Percentiles rank a stretch among this genome's conserved stretches.
Conservation (phyloP, 768 basidiomycete genomes). For the Rubroboletus satanas region DNA sequence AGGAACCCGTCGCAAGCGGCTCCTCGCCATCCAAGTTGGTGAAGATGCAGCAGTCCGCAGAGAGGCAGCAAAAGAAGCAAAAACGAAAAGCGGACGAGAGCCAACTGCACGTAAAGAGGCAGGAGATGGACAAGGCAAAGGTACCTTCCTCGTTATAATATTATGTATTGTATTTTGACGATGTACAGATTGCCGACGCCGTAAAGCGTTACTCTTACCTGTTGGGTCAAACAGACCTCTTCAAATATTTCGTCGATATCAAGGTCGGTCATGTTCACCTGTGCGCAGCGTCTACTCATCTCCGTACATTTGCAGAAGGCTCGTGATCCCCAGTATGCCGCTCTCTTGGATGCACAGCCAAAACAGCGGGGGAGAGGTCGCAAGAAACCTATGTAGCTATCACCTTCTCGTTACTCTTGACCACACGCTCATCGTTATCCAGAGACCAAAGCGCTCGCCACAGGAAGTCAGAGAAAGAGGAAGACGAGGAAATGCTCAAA, state of each 20-base stretch:
- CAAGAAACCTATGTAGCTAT: conserved; percentile 70
- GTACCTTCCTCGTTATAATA: conserved; percentile 34
- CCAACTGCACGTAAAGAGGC: conserved; percentile 63
- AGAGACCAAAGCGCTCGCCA: conserved; percentile 80
- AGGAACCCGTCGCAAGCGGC: conserved; percentile 21
- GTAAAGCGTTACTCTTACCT: conserved; percentile 97
- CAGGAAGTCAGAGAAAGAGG: conserved; percentile 96
- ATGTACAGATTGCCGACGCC: conserved; percentile 74
- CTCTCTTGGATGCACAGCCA: conserved; percentile 80
- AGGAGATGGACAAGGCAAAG: conserved; percentile 88
- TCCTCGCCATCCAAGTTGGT: conserved; percentile 32
- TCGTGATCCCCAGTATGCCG: conserved; percentile 91
- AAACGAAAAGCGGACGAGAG: conserved; percentile 68
- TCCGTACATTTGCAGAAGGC: conserved; percentile 50
- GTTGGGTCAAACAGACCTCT: conserved; percentile 96
- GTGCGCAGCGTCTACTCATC: background rate
- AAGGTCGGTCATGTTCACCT: conserved; percentile 51
- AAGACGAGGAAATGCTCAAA: conserved; percentile 92
- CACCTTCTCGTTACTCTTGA: background rate
- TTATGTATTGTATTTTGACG: conserved; percentile 8
- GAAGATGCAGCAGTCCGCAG: conserved; percentile 37
- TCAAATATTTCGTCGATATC: conserved; percentile 97
- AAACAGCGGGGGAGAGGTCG: conserved; percentile 82
- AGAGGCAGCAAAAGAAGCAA: conserved; percentile 44
- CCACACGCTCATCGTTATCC: conserved; percentile 7